Evolutionary conservation across 1,139 yeast genomes (phyloP), one percentile per base, ranked within the genome.

Genomic region (Blastobotrys serpentis): DNA sequence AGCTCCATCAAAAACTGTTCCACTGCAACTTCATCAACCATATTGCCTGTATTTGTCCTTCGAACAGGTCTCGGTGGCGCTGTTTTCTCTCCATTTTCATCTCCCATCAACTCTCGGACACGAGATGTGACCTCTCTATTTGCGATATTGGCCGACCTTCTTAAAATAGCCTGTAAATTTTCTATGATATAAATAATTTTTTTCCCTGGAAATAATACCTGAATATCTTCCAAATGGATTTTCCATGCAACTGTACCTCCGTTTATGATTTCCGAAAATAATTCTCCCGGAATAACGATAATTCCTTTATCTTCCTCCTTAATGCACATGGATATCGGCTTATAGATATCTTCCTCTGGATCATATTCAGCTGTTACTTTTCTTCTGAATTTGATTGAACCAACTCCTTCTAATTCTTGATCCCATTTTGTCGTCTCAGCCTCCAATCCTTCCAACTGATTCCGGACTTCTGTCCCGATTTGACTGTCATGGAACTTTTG

Each of bases 151-250:
- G 49, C 55, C 3, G 46, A 39, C 40, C 56, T 55, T 18, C 54
- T 52, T 29, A 55, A 14, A 18, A 47, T 19, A 22, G 40, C 42
- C 4, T 52, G 54, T 11, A 58, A 47, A 10, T 65, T 65, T 45
- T 58, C 57, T 5, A 62, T 48, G 30, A 62, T 38, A 44, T 60
- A 61, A 6, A 59, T 39, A 18, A 58, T 52, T 5, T 42, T 39
- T 17, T 52, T 30, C 2, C 34, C 25, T 3, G 47, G 52, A 17
- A 54, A 43, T 3, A 26, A 10, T 6, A 17, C n/a, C 19, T 43
- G 40, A 7, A 58, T 45, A 10, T 22, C 33, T 3, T 38, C 47
- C 11, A 57, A 19, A 33, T 57, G 61, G 6, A 14, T 10, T 25
- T 42, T 21, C 2, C 33, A 32, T 6, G 43, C 10, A 4, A 43